Evolutionary conservation across 768 basidiomycete genomes (phyloP).

Genomic region (Boletus coccyginus): DNA sequence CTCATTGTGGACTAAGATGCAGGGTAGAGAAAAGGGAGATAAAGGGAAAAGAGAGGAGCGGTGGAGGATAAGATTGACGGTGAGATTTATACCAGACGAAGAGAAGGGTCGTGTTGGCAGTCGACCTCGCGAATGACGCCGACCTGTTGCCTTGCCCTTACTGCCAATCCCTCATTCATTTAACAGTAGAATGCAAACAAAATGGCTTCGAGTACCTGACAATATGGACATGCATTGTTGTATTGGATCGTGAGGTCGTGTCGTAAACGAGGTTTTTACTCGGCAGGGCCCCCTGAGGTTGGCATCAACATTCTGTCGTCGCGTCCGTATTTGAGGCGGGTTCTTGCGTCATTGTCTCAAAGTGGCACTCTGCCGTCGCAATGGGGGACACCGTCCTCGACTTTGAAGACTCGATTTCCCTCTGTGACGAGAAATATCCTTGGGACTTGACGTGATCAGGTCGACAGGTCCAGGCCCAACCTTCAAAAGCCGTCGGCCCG

Average conservation of each 20-base stretch:
- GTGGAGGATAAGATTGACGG: neutral
- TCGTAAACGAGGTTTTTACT: neutral
- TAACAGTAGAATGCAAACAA: neutral
- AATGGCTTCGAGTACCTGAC: too few species aligned
- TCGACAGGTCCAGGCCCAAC: neutral
- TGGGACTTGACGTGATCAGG: neutral
- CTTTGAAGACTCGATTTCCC: neutral
- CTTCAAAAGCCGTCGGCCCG: neutral
- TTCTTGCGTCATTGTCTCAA: neutral
- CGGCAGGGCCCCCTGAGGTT: neutral
- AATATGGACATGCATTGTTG: neutral
- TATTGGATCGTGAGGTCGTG: neutral
- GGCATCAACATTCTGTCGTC: neutral
- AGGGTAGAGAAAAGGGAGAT: neutral
- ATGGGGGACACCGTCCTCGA: neutral
- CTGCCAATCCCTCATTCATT: neutral
- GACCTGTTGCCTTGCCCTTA: neutral
- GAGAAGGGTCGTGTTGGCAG: constrained; percentile 15
- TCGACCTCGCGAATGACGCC: neutral
- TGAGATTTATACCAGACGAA: constrained; percentile 9
- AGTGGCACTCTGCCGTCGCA: neutral
- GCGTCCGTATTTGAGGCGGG: neutral
- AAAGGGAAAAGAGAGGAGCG: neutral
- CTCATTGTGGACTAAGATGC: constrained; percentile 22
- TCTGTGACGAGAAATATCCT: neutral